Evolutionary conservation across 2,329 filamentous ascomycete genomes (phyloP).

Genomic region (Fusarium mexicanum): DNA sequence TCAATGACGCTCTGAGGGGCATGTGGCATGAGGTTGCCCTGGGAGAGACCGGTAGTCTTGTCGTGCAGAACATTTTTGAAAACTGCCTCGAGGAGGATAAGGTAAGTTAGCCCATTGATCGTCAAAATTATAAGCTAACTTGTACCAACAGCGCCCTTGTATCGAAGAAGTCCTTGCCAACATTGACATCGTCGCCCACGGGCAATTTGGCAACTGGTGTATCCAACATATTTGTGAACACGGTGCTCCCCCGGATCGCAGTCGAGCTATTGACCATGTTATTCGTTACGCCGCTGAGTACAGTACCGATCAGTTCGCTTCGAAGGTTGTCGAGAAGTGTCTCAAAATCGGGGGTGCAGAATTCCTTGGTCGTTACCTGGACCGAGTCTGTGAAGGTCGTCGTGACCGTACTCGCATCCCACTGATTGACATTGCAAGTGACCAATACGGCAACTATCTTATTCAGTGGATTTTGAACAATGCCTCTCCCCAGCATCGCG

Average conservation of each 20-base stretch:
- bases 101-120: conserved; percentile 60
- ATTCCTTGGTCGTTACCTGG: conserved; percentile 91
- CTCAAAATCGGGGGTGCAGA: conserved; percentile 94
- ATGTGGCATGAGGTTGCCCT: conserved; percentile 99
- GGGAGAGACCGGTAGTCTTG: conserved; percentile 95
- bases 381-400: conserved; percentile 91
- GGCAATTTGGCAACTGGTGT: conserved; percentile 99
- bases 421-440: conserved; percentile 96
- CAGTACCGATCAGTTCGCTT: conserved; percentile 98
- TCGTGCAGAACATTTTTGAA: conserved; percentile 99
- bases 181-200: conserved; percentile 95
- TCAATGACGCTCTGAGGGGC: conserved; percentile 91
- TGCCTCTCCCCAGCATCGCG: conserved; percentile 85
- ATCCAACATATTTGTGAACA: conserved; percentile 99
- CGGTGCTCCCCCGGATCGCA: conserved; percentile 88
- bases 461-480: conserved; percentile 97
- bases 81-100: conserved; percentile 99
- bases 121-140: conserved; percentile 21
- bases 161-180: conserved; percentile 96
- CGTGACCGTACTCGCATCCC: conserved; percentile 93
- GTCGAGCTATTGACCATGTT: conserved; percentile 93
- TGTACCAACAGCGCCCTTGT: conserved; percentile 78
- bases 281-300: conserved; percentile 94
- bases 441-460: conserved; percentile 98
- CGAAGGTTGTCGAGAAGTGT: conserved; percentile 99